These are phyloP conservation scores for Pseudopediastrum boryanum DNA, from an alignment of 139 green algal genomes.

Conservation along the genomic window DNA sequence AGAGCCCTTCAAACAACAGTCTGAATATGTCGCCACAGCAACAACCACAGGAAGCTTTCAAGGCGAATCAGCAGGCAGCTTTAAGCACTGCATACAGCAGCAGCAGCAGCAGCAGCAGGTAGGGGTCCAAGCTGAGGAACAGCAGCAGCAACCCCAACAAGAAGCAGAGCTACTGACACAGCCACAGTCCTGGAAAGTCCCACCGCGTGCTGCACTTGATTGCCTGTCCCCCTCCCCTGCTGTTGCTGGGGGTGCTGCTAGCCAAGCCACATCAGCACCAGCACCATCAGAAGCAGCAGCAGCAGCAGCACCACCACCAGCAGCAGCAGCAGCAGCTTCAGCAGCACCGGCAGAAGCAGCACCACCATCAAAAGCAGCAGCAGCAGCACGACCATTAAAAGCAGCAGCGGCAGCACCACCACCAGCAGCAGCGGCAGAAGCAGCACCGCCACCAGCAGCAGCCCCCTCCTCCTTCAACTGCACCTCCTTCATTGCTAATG, in stretches of 20 bases:
- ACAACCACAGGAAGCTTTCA: too few species aligned
- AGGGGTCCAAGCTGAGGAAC: neutral
- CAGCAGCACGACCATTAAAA: slow-evolving; percentile 1
- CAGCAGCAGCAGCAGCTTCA: neutral
- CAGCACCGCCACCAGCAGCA: too few species aligned
- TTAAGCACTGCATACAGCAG: neutral
- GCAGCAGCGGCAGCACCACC: slow-evolving; percentile 10
- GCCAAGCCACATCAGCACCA: neutral
- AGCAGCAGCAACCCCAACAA: neutral
- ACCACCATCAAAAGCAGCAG: slow-evolving; percentile 21
- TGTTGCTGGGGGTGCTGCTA: neutral
- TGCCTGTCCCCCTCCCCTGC: too few species aligned
- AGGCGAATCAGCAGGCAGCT: neutral
- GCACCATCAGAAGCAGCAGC: neutral
- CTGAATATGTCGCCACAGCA: too few species aligned
- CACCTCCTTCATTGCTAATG: slow-evolving; percentile 83
- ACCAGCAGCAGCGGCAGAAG: neutral
- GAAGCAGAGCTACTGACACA: too few species aligned
- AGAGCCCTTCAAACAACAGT: too few species aligned
- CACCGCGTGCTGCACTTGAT: too few species aligned
- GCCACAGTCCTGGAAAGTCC: too few species aligned
- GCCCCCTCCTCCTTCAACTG: slow-evolving; percentile 46
- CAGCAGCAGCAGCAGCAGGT: neutral
- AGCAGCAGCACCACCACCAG: neutral
- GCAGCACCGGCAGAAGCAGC: neutral